Evolutionary conservation across 1,284 basidiomycete species (phyloP).

Genomic region (Cryptococcus neoformans): DNA sequence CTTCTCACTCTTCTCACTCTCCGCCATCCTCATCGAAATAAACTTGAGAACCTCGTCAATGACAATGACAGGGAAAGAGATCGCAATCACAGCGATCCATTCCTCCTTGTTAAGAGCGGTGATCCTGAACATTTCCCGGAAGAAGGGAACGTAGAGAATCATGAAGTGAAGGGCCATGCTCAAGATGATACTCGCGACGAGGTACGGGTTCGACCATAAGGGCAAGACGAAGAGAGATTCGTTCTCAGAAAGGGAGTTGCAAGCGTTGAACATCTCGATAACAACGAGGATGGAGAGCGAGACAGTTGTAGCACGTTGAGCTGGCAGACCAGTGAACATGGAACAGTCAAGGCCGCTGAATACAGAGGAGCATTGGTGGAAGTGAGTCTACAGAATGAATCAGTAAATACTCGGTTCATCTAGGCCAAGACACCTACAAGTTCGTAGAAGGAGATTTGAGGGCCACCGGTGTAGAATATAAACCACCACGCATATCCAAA

Average conservation of each 20-base stretch:
- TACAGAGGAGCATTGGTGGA: constrained; percentile 77
- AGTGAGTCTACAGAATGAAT: constrained; percentile 67
- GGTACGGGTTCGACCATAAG: constrained; percentile 89
- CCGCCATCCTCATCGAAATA: constrained; percentile 59
- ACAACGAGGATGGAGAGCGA: constrained; percentile 68
- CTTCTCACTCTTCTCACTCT: not conserved
- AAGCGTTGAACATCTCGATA: constrained; percentile 99
- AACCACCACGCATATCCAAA: constrained; percentile 99
- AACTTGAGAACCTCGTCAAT: constrained; percentile 93
- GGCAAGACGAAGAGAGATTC: constrained; percentile 86
- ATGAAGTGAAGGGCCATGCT: constrained; percentile 90
- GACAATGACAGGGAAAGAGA: constrained; percentile 82
- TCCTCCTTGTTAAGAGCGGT: constrained; percentile 85
- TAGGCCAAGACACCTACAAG: constrained; percentile 59
- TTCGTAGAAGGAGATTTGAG: constrained; percentile 90
- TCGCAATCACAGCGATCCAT: constrained; percentile 89
- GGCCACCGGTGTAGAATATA: constrained; percentile 81
- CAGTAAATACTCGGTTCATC: not conserved
- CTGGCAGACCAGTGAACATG: constrained; percentile 85
- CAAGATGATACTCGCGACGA: constrained; percentile 80
- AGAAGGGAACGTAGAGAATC: constrained; percentile 94
- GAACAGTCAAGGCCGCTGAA: constrained; percentile 90
- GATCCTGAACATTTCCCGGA: constrained; percentile 88
- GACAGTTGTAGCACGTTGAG: constrained; percentile 89
- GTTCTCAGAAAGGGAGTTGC: constrained; percentile 98